These are phyloP conservation scores for Trametes cinnabarina DNA, from an alignment of 768 basidiomycete genomes.

Conservation along the genomic window DNA sequence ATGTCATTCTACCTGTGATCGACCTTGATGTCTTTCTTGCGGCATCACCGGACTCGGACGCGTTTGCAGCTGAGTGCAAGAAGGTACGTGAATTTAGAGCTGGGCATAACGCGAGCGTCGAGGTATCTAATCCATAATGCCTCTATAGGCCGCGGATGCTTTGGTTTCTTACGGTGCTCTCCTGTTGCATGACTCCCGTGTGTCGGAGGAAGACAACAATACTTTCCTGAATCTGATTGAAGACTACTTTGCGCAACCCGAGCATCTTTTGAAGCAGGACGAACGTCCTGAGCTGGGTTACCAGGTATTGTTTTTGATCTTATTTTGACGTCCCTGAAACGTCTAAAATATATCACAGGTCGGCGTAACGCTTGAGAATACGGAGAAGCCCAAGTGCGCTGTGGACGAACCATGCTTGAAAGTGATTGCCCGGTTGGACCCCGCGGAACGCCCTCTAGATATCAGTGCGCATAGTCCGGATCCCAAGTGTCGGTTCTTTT, in stretches of 20 bases:
- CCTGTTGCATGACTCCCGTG: conserved; percentile 80
- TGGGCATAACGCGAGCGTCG: too few relatives aligned
- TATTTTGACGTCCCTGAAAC: not conserved
- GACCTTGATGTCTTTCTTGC: conserved; percentile 73
- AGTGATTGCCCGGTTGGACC: conserved; percentile 75
- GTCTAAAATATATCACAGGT: conserved; percentile 34
- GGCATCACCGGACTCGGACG: conserved; percentile 42
- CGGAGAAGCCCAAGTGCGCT: conserved; percentile 87
- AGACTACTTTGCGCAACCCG: conserved; percentile 85
- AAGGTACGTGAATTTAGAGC: conserved; percentile 42
- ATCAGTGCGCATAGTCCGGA: conserved; percentile 78
- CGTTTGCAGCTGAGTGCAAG: conserved; percentile 57
- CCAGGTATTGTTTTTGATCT: conserved; percentile 57
- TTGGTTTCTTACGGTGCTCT: conserved; percentile 85
- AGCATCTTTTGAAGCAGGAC: conserved; percentile 62
- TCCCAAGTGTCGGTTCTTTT: conserved; percentile 94
- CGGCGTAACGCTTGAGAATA: conserved; percentile 94
- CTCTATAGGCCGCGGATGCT: conserved; percentile 70
- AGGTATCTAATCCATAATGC: too few relatives aligned
- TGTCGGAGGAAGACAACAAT: conserved; percentile 77
- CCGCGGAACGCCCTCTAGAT: conserved; percentile 82
- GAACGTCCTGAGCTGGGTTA: conserved; percentile 84
- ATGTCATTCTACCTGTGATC: conserved; percentile 64
- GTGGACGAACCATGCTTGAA: conserved; percentile 78
- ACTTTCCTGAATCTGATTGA: conserved; percentile 87